Conservation (phyloP, 1,284 basidiomycete species). For the Melampsora americana region DNA sequence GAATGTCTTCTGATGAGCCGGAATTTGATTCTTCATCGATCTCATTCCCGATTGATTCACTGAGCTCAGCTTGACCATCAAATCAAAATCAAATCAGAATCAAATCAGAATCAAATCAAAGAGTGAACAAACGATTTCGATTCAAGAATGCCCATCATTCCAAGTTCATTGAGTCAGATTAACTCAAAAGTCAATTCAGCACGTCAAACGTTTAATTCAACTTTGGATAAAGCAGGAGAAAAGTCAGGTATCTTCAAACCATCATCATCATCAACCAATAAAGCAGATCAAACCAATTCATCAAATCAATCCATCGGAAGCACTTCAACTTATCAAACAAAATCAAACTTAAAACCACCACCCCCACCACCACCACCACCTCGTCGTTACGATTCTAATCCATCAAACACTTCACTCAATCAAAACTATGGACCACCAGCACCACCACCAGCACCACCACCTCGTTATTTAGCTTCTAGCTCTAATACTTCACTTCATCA, state of each 20-base stretch:
- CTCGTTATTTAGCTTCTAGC: background rate
- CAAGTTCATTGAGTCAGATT: constrained; percentile 17
- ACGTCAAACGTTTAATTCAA: constrained; percentile 30
- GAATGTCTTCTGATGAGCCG: too few relatives aligned
- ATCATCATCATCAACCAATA: background rate
- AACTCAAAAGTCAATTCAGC: constrained; percentile 38
- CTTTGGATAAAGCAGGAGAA: constrained; percentile 34
- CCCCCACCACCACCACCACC: constrained; percentile 21
- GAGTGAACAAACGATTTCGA: too few relatives aligned
- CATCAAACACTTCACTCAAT: background rate
- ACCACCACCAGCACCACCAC: constrained; percentile 21
- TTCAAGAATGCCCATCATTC: constrained; percentile 28
- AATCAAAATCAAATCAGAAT: too few relatives aligned
- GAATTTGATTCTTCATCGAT: too few relatives aligned
- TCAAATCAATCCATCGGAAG: background rate
- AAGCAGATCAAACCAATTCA: background rate
- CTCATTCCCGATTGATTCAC: too few relatives aligned
- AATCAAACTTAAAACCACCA: background rate
- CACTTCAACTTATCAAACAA: background rate
- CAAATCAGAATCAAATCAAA: too few relatives aligned
- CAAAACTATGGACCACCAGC: constrained; percentile 35
- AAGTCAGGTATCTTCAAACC: constrained; percentile 42
- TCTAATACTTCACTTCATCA: background rate
- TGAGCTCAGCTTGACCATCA: too few relatives aligned
- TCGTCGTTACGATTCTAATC: background rate